phyloP scores from a whole-genome alignment of 495 filamentous ascomycete genomes.

The Aspergillus asperescens region DNA sequence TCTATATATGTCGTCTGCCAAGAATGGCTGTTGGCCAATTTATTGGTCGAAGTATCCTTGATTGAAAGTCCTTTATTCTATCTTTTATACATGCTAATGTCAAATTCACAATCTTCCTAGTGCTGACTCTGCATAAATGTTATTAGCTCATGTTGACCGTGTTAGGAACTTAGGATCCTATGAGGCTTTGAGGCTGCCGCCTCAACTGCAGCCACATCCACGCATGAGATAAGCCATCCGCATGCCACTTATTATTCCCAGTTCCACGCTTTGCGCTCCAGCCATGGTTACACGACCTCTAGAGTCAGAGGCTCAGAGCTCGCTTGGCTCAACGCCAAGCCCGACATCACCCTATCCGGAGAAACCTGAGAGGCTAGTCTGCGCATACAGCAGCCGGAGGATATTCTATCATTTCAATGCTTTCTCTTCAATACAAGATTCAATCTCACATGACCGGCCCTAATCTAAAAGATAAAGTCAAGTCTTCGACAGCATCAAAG shows the following conservation, averaged over 20 bases:
- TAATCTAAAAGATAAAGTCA: background rate
- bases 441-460: background rate
- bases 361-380: background rate
- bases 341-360: background rate
- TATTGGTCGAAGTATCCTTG: background rate
- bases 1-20: conserved; percentile 6
- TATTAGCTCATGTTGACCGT: background rate
- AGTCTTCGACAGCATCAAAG: background rate
- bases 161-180: too few species aligned
- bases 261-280: background rate
- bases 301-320: background rate
- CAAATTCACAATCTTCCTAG: background rate
- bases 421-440: too few species aligned
- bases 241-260: background rate
- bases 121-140: background rate
- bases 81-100: background rate
- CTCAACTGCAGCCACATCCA: conserved; percentile 1
- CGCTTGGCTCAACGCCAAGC: background rate
- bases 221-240: background rate
- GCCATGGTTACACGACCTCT: too few species aligned
- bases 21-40: conserved; percentile 4
- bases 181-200: conserved; percentile 1
- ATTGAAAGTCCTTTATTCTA: background rate
- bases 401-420: too few species aligned
- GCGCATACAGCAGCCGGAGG: background rate